Percentiles rank a stretch among this genome's conserved stretches.
Evolutionary conservation across 768 basidiomycete species (phyloP).

Genomic region (Hericium erinaceus): DNA sequence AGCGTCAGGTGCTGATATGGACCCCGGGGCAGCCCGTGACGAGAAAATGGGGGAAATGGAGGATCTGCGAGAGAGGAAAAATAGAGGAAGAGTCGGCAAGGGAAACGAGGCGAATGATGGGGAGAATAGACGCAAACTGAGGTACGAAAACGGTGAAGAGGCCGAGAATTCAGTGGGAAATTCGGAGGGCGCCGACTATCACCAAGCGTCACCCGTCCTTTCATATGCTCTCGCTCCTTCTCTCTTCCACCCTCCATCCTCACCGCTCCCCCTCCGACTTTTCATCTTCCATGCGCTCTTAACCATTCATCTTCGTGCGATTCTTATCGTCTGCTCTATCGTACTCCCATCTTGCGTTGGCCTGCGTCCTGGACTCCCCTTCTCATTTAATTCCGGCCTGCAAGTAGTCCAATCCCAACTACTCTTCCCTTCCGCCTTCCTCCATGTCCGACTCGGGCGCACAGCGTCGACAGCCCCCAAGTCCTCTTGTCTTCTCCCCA

Average conservation of each 20-base stretch:
- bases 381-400: not conserved
- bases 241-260: constrained; percentile 3
- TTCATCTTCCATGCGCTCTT: constrained; percentile 7
- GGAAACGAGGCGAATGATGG: too few species aligned
- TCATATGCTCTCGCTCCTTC: not conserved
- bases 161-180: too few species aligned
- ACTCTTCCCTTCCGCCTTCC: constrained; percentile 6
- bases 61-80: too few species aligned
- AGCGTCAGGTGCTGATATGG: too few species aligned
- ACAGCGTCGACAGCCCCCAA: constrained; percentile 45
- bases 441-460: constrained; percentile 25
- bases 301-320: not conserved
- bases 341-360: not conserved
- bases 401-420: not conserved
- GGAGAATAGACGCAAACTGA: too few species aligned
- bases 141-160: too few species aligned
- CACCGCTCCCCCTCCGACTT: constrained; percentile 9
- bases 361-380: not conserved
- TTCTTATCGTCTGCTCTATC: constrained; percentile 7
- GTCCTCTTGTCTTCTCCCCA: constrained; percentile 71
- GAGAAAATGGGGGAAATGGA: too few species aligned
- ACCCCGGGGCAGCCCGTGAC: too few species aligned
- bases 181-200: too few species aligned
- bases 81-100: too few species aligned
- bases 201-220: not conserved